Conservation (phyloP, 2,329 filamentous ascomycete genomes). For the Nothomitra cinnamomea region DNA sequence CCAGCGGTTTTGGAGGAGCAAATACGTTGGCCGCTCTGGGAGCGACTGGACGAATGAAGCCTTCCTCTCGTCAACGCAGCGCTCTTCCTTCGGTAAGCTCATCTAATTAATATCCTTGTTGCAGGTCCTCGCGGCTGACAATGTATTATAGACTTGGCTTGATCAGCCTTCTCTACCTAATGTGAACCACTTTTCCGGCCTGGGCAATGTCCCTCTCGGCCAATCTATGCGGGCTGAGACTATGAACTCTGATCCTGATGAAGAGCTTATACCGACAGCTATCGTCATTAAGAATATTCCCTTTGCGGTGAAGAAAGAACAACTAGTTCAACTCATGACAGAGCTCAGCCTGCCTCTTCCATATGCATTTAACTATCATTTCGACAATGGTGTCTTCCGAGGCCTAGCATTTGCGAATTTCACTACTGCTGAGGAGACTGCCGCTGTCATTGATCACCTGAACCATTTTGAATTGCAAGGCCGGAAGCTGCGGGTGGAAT, state of each 20-base stretch:
- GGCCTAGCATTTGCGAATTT: constrained; percentile 97
- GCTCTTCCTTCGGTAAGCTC: constrained; percentile 50
- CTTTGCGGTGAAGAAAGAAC: constrained; percentile 95
- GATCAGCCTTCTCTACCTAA: constrained; percentile 34
- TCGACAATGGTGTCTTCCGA: constrained; percentile 93
- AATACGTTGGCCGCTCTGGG: constrained; percentile 32
- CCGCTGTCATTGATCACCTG: constrained; percentile 78
- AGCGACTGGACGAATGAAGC: constrained; percentile 36
- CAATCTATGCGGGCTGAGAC: constrained; percentile 18
- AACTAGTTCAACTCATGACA: constrained; percentile 82
- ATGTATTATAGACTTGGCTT: constrained; percentile 38
- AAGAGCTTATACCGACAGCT: constrained; percentile 91
- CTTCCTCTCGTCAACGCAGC: constrained; percentile 34
- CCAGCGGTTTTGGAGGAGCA: constrained; percentile 47
- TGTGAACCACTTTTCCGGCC: constrained; percentile 26
- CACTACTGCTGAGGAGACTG: constrained; percentile 85
- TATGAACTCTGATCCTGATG: constrained; percentile 38
- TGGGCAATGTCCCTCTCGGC: constrained; percentile 15
- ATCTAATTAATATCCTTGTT: neutral
- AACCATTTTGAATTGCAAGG: constrained; percentile 94
- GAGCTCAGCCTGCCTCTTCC: constrained; percentile 85
- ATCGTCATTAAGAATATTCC: constrained; percentile 99
- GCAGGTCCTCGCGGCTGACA: constrained; percentile 5
- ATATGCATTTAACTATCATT: constrained; percentile 99
- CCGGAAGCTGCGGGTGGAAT: constrained; percentile 86